Conservation (phyloP, 805 yeast genomes). For the Saturnispora zaruensis region DNA sequence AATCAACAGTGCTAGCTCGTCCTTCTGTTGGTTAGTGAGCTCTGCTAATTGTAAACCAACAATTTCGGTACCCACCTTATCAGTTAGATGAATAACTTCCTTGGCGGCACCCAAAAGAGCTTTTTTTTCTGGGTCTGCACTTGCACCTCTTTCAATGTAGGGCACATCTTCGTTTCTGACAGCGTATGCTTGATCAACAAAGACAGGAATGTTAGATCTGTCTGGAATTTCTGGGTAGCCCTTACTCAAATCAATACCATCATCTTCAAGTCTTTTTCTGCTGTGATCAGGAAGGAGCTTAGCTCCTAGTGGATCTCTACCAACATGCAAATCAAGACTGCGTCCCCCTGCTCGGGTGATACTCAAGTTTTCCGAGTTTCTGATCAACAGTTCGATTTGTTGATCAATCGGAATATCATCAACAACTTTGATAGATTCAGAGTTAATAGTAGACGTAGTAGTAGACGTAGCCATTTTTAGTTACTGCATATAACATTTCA, state of each 20-base stretch:
- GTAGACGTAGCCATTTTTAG: not conserved
- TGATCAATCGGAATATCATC: constrained; percentile 10
- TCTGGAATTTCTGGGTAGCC: constrained; percentile 35
- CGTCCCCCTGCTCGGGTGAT: constrained; percentile 5
- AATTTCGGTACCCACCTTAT: not conserved
- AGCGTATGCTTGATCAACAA: constrained; percentile 32
- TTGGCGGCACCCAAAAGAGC: not conserved
- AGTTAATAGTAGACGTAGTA: not conserved
- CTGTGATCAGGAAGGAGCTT: constrained; percentile 21
- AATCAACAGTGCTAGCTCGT: constrained; percentile 38
- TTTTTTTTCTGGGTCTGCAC: constrained; percentile 30
- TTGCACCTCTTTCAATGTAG: constrained; percentile 28
- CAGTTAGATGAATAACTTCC: not conserved
- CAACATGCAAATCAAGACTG: constrained; percentile 5
- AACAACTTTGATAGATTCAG: not conserved
- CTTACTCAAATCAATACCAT: constrained; percentile 28
- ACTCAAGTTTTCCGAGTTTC: constrained; percentile 7
- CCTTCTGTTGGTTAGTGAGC: constrained; percentile 34
- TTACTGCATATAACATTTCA: not conserved
- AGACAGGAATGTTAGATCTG: constrained; percentile 27
- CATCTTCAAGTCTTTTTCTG: constrained; percentile 27
- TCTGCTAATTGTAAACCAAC: constrained; percentile 23
- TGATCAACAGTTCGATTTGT: constrained; percentile 12
- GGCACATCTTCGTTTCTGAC: constrained; percentile 28
- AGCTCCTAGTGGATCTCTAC: constrained; percentile 15